phyloP scores from a whole-genome alignment of 371 early-diverging fungal species.

The Mortierella sp. region DNA sequence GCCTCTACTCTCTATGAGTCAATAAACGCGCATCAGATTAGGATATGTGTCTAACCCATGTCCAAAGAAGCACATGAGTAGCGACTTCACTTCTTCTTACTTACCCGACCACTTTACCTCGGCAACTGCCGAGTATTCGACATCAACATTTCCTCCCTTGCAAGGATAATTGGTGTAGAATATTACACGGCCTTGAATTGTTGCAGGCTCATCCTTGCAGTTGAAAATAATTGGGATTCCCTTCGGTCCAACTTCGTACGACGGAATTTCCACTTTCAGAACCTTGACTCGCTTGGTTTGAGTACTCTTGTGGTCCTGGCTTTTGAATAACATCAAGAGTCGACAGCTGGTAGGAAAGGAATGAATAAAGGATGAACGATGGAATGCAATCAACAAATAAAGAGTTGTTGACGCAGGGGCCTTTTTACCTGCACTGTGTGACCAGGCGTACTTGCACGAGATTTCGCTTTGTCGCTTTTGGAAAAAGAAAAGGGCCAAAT shows the following conservation, averaged over 20 bases:
- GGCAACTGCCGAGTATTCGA: slow-evolving; percentile 14
- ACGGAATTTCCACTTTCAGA: slow-evolving; percentile 1
- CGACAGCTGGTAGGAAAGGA: background rate
- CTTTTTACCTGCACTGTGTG: no score
- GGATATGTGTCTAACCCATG: background rate
- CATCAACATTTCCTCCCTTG: slow-evolving; percentile 12
- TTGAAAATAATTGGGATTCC: slow-evolving; percentile 8
- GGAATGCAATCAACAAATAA: background rate
- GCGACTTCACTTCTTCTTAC: background rate
- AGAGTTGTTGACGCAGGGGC: no score
- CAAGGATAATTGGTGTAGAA: slow-evolving; percentile 18
- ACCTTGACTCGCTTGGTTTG: background rate
- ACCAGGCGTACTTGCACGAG: no score
- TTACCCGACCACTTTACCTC: slow-evolving; percentile 13
- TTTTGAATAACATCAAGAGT: background rate
- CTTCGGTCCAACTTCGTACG: slow-evolving; percentile 4
- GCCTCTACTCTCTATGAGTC: background rate
- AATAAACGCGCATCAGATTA: background rate
- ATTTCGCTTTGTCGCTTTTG: no score
- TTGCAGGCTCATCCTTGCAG: background rate
- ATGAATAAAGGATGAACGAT: no score
- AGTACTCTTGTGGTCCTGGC: background rate
- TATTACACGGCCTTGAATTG: slow-evolving; percentile 6
- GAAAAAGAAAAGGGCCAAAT: no score
- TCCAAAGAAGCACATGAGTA: no score